phyloP scores from a whole-genome alignment of 139 green algal genomes.

The Chlamydomonas sphaeroides region DNA sequence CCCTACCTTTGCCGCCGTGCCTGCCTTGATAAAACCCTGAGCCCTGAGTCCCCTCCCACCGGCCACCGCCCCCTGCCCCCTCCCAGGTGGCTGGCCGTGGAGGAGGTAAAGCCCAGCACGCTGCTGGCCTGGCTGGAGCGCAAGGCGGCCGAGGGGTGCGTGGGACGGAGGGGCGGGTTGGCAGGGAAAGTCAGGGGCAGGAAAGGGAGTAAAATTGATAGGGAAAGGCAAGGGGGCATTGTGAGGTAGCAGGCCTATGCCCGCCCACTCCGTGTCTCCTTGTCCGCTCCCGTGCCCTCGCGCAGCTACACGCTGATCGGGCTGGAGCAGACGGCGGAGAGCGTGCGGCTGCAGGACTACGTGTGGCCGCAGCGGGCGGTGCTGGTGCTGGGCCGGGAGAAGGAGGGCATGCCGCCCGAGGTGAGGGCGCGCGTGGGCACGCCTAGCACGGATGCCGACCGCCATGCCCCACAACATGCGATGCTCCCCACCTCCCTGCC shows the following conservation, averaged over 20 bases:
- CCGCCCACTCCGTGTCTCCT: too few relatives aligned
- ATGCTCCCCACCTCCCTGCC: too few relatives aligned
- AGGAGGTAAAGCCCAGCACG: slow-evolving; percentile 70
- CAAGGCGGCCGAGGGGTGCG: slow-evolving; percentile 61
- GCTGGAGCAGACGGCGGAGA: slow-evolving; percentile 91
- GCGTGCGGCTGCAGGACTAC: slow-evolving; percentile 59
- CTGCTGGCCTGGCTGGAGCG: slow-evolving; percentile 77
- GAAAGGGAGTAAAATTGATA: too few relatives aligned
- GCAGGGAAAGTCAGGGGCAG: too few relatives aligned
- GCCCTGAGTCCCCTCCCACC: background rate
- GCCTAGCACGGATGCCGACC: background rate
- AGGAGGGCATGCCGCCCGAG: slow-evolving; percentile 82
- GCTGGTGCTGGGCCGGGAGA: slow-evolving; percentile 89
- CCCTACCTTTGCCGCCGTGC: too few relatives aligned
- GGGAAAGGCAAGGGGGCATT: too few relatives aligned
- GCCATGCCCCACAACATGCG: background rate
- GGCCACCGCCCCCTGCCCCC: too few relatives aligned
- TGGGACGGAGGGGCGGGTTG: too few relatives aligned
- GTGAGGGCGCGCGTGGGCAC: slow-evolving; percentile 29
- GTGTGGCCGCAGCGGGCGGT: slow-evolving; percentile 71
- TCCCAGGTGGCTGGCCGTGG: slow-evolving; percentile 81
- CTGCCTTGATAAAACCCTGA: too few relatives aligned
- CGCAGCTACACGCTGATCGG: slow-evolving; percentile 82
- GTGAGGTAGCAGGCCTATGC: too few relatives aligned
- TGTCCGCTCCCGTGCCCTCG: background rate